These are phyloP conservation scores for Elongisporangium anandrum DNA, from an alignment of 352 stramenopile species.

Conservation along the genomic window DNA sequence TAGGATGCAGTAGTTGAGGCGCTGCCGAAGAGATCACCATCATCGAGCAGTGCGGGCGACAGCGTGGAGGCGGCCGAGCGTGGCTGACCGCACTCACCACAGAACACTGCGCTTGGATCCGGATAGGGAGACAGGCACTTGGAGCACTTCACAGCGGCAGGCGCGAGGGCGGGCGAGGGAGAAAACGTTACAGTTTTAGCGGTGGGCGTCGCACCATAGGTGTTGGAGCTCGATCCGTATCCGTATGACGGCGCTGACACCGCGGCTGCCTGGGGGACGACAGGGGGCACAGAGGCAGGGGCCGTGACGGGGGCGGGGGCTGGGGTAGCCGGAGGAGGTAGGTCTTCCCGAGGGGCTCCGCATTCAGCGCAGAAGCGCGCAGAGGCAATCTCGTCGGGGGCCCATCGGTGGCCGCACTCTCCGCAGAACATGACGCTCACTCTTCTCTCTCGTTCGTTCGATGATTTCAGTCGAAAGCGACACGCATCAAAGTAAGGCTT, in stretches of 20 bases:
- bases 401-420: constrained; percentile 79
- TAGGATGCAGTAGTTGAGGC: constrained; percentile 9
- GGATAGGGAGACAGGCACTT: constrained; percentile 50
- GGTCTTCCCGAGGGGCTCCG: constrained; percentile 62
- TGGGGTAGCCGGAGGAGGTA: constrained; percentile 12
- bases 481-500: neutral
- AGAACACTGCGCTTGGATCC: constrained; percentile 58
- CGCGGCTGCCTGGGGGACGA: constrained; percentile 1
- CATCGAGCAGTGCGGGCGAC: constrained; percentile 16
- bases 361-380: constrained; percentile 84
- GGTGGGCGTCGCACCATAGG: constrained; percentile 8
- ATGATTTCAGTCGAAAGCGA: neutral
- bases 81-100: constrained; percentile 67
- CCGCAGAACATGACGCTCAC: constrained; percentile 64
- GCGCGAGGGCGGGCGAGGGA: neutral
- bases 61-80: constrained; percentile 15
- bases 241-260: constrained; percentile 7
- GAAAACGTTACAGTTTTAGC: constrained; percentile 8
- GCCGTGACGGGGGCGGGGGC: neutral
- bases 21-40: constrained; percentile 61
- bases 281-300: constrained; percentile 3
- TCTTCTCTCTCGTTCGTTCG: neutral
- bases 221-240: constrained; percentile 7
- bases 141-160: constrained; percentile 21
- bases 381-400: constrained; percentile 70